These are phyloP conservation scores for Neurospora tetrasperma DNA, from an alignment of 495 filamentous ascomycete species.

Conservation along the genomic window DNA sequence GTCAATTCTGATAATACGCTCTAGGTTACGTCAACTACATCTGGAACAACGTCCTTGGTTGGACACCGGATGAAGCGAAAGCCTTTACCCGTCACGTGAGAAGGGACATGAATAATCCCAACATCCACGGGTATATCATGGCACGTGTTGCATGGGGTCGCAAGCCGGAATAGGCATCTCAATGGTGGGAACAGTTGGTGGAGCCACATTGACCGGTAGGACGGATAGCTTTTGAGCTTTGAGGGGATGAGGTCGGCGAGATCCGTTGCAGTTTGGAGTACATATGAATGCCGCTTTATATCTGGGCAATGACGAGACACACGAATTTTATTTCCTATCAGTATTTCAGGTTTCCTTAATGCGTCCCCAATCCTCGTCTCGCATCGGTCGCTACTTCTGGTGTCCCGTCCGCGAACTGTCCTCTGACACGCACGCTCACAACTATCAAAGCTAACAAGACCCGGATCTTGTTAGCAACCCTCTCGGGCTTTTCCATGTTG, in stretches of 20 bases:
- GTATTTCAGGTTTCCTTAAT: not conserved
- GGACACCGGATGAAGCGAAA: constrained; percentile 23
- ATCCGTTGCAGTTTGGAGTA: not conserved
- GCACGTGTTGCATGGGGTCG: constrained; percentile 23
- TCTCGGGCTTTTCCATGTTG: not conserved
- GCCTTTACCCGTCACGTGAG: constrained; percentile 26
- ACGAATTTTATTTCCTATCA: not conserved
- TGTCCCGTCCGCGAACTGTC: not conserved
- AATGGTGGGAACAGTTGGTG: not conserved
- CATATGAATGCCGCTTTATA: not conserved
- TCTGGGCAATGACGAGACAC: not conserved
- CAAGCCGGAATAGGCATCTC: constrained; percentile 15
- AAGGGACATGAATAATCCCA: constrained; percentile 19
- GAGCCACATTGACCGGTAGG: not conserved
- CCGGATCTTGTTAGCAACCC: not conserved
- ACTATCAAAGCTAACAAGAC: not conserved
- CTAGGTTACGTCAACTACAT: not conserved
- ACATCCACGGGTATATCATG: constrained; percentile 23
- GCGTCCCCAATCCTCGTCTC: not conserved
- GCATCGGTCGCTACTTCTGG: not conserved
- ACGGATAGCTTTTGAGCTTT: not conserved
- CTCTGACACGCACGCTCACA: not conserved
- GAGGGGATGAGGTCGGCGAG: not conserved
- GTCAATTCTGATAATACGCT: not conserved
- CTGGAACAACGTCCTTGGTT: constrained; percentile 16